Evolutionary conservation across 371 early-diverging fungal species (phyloP), one percentile per base, ranked within the genome.

Genomic region (Chytridiales sp.): DNA sequence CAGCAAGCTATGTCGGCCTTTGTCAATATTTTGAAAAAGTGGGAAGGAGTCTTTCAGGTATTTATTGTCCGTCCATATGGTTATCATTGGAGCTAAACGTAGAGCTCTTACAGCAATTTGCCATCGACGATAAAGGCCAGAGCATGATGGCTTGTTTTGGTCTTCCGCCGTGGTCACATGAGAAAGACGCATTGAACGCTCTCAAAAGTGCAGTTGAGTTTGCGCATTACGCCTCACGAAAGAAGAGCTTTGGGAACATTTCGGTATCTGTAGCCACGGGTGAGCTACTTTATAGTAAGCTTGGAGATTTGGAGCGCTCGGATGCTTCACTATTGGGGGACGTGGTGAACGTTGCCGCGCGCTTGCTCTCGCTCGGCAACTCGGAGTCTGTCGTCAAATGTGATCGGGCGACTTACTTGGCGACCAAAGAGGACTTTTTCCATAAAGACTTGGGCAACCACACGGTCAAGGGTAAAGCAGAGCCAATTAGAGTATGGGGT

Each of bases 151-250:
- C 38, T 8, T 38, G 8, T 17, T 38, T 38, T 38, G 38, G 38
- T 8, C 38, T 38, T 8, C 38, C 38, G 38, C 38, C 38, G 38
- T 54, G 54, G 54, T 39, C 41, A 21, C 54, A 54, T 30, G 54
- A 54, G 35, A 54, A 54, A 39, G 41, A 54, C 29, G n/a, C 54
- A 13, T 30, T 54, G 17, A 41, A 54, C 42, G 54, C 54, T 9
- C 54, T 54, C 2, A 54, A 54, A 30, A 42, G 41, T 6, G 29
- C 41, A 9, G 42, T 54, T 8, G 4, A 15, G 4, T 27, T 54
- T 21, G 29, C 54, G 19, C 17, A 30, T 2, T n/a, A n/a, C n/a
- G n/a, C n/a, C n/a, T n/a, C n/a, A n/a, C n/a, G n/a, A n/a, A 11
- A 17, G 8, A 19, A 9, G 5, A n/a, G 17, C 9, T 22, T 36